Conservation (phyloP, 208 protist genomes). For the Leptomonas pyrrhocoris region DNA sequence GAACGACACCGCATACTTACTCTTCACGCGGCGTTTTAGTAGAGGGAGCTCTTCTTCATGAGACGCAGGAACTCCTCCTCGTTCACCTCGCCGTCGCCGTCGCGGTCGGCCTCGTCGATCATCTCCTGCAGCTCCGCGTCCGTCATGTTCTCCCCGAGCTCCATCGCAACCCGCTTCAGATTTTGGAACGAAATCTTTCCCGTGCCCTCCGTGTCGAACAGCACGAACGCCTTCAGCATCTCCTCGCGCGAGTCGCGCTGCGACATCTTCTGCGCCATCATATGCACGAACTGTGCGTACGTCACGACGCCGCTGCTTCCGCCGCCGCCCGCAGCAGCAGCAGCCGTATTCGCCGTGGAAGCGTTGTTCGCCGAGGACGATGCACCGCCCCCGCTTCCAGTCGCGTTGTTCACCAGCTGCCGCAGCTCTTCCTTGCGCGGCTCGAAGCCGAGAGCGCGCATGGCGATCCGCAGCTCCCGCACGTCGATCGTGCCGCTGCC, state of each 20-base stretch:
- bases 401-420: conserved; percentile 66
- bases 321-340: neutral
- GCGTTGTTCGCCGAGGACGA: neutral
- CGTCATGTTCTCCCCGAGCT: conserved; percentile 96
- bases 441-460: conserved; percentile 95
- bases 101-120: conserved; percentile 96
- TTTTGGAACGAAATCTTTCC: conserved; percentile 97
- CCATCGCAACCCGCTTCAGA: conserved; percentile 95
- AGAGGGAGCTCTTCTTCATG: conserved; percentile 94
- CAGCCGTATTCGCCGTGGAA: neutral
- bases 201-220: conserved; percentile 96
- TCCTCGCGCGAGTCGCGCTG: conserved; percentile 93
- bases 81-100: conserved; percentile 96
- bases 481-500: conserved; percentile 93
- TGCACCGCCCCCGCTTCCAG: neutral
- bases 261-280: conserved; percentile 90
- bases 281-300: conserved; percentile 84
- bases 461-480: conserved; percentile 93
- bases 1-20: neutral
- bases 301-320: conserved; percentile 58
- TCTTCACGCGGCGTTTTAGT: conserved; percentile 27
- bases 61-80: conserved; percentile 96
- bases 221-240: conserved; percentile 95
- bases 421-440: conserved; percentile 94
- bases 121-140: conserved; percentile 98